Conservation (phyloP, 1,139 yeast genomes). For the Debaryomyces sp. region DNA sequence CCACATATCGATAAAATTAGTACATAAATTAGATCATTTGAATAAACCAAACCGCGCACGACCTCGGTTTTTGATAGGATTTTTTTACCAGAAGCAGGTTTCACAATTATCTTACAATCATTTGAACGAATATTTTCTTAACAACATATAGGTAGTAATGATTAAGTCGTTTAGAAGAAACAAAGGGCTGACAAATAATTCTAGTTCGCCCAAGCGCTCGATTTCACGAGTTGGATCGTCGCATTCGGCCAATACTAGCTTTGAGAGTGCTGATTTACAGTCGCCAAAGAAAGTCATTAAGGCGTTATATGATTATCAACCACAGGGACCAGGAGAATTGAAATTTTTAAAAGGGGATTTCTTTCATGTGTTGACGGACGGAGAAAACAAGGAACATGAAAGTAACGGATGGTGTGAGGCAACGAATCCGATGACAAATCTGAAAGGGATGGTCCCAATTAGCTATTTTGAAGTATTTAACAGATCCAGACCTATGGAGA, state of each 20-base stretch:
- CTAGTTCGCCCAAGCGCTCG: constrained; percentile 38
- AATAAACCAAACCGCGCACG: constrained; percentile 2
- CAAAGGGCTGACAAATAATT: constrained; percentile 43
- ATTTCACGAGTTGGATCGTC: constrained; percentile 37
- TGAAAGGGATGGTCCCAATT: constrained; percentile 86
- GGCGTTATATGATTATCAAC: constrained; percentile 76
- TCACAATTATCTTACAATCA: not conserved
- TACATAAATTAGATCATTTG: not conserved
- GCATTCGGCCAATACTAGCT: constrained; percentile 8
- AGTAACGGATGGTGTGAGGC: constrained; percentile 83
- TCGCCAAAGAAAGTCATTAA: constrained; percentile 82
- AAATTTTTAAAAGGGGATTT: constrained; percentile 82
- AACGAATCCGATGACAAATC: constrained; percentile 77
- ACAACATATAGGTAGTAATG: constrained; percentile 22
- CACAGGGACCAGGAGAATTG: constrained; percentile 84
- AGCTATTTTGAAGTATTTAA: constrained; percentile 80
- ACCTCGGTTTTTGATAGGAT: constrained; percentile 1
- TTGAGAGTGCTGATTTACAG: constrained; percentile 25
- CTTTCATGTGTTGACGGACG: constrained; percentile 72
- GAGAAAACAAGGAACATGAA: constrained; percentile 32
- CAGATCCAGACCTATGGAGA: constrained; percentile 45
- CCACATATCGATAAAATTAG: not conserved
- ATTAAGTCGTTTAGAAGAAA: constrained; percentile 48
- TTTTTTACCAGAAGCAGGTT: constrained; percentile 1
- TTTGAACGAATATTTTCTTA: not conserved